Percentiles rank a stretch among this genome's conserved stretches.
These are phyloP conservation scores for Lachancea sp. DNA, from an alignment of 805 yeast genomes.

Conservation along the genomic window DNA sequence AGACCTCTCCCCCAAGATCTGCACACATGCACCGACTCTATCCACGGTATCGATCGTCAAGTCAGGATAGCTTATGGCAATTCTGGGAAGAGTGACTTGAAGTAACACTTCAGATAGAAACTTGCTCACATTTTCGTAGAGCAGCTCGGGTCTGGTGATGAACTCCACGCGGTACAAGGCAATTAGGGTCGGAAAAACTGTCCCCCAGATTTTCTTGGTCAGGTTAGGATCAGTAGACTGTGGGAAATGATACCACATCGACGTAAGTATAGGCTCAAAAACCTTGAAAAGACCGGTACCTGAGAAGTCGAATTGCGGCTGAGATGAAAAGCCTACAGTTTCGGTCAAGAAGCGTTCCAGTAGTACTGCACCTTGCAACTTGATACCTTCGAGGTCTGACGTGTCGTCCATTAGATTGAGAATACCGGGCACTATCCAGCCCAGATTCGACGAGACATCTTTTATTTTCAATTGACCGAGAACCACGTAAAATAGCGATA, in stretches of 20 bases:
- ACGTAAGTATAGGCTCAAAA: conserved; percentile 21
- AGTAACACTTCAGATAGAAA: conserved; percentile 22
- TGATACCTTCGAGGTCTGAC: conserved; percentile 19
- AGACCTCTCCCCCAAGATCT: conserved; percentile 8
- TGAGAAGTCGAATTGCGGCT: conserved; percentile 11
- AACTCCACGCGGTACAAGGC: conserved; percentile 18
- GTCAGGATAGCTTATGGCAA: conserved; percentile 17
- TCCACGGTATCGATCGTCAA: conserved; percentile 15
- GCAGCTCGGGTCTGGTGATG: conserved; percentile 1
- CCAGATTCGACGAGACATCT: conserved; percentile 23
- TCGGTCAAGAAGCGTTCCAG: conserved; percentile 17
- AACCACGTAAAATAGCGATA: conserved; percentile 22
- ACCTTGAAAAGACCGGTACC: conserved; percentile 24
- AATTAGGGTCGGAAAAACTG: conserved; percentile 20
- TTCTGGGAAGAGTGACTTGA: conserved; percentile 25
- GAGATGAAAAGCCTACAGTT: conserved; percentile 10
- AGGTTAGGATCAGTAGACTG: conserved; percentile 19
- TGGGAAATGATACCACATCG: conserved; percentile 26
- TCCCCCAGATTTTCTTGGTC: conserved; percentile 14
- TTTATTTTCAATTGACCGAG: conserved; percentile 14
- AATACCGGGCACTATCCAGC: conserved; percentile 33
- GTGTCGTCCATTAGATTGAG: conserved; percentile 29
- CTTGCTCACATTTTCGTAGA: conserved; percentile 12
- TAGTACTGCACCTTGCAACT: conserved; percentile 22
- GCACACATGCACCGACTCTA: conserved; percentile 2